A percentile compares a stretch with the other conserved stretches of the same genome.
Evolutionary conservation across 345 rosid genomes (phyloP).

Genomic region (Eucalyptus cladocalyx): DNA sequence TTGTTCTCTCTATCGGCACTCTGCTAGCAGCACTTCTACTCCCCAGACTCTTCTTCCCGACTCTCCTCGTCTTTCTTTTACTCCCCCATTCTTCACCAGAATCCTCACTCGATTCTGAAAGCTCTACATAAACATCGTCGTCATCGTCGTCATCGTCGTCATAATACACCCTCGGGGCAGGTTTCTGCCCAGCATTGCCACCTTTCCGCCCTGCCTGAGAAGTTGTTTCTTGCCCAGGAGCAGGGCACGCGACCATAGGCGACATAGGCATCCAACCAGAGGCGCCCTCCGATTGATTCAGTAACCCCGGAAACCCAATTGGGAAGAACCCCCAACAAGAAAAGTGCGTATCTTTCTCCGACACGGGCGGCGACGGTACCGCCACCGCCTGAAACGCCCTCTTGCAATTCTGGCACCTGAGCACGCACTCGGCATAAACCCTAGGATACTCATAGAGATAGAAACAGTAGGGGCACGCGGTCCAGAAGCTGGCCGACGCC

Average conservation of each 20-base stretch:
- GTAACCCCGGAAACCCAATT: constrained; percentile 37
- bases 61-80: constrained; percentile 30
- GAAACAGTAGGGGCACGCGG: constrained; percentile 86
- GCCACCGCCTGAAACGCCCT: constrained; percentile 73
- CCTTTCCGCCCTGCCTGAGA: neutral
- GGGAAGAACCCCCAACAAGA: constrained; percentile 77
- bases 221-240: neutral
- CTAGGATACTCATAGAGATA: constrained; percentile 68
- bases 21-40: constrained; percentile 22
- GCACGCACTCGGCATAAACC: constrained; percentile 63
- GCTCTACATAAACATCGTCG: constrained; percentile 39
- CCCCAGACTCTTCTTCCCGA: constrained; percentile 19
- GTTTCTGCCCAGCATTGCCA: neutral
- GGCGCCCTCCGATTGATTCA: constrained; percentile 1
- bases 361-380: constrained; percentile 50
- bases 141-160: constrained; percentile 26
- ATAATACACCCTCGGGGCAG: constrained; percentile 19
- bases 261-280: constrained; percentile 73
- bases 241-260: constrained; percentile 36
- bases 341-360: constrained; percentile 49
- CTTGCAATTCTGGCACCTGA: constrained; percentile 69
- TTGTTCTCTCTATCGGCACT: constrained; percentile 16
- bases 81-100: constrained; percentile 46
- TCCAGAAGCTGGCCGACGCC: constrained; percentile 60
- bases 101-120: constrained; percentile 41